Base-by-base conservation (phyloP, 192 early-diverging fungal species). In the Umbelopsis ramanniana region DNA sequence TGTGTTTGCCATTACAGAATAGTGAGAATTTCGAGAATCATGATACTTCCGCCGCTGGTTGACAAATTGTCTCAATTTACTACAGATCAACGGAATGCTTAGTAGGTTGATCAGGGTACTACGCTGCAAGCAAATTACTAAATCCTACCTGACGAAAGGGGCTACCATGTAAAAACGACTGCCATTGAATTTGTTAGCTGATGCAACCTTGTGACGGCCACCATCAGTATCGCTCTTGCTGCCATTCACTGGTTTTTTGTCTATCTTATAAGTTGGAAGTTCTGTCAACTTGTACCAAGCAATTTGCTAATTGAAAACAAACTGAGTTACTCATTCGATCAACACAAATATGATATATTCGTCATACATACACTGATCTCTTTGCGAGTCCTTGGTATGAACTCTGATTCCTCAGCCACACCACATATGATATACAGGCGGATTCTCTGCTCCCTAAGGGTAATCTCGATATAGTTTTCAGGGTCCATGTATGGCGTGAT, bases 351-450 rank as follows among this genome's bases (percentile, higher is more conserved):
- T 24, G 14, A 0, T 40, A 19, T 35, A 24, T 50, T 70, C 24
- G 29, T 19, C 12, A 50, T 55, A 77, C 77, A 68, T 85, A 93
- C 92, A 78, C 97, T 96, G 77, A 99, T 98, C 77, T 99, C 97
- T 78, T 97, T 97, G 67, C 96, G 84, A 9, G 93, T 95, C 53
- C 88, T 89, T 7, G 97, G 92, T 48, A 84, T 81, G 74, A 99
- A 99, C 26, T 84, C 55, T 0, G 94, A 93, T 73, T 82, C 77
- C 79, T 96, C 95, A 22, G 92, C 79, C 5, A 99, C 93, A 47
- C 94, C 94, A 53, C 90, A 83, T 54, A 97, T 88, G 72, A 99
- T 95, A 72, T 97, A 99, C 73, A 99, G 75, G 35, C 94, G 83
- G 37, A 97, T 92, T 68, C 92, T 81, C 81, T 99, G 97, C 75